Conservation (phyloP, 495 filamentous ascomycete genomes). For the Penicillium macrosclerotiorum region DNA sequence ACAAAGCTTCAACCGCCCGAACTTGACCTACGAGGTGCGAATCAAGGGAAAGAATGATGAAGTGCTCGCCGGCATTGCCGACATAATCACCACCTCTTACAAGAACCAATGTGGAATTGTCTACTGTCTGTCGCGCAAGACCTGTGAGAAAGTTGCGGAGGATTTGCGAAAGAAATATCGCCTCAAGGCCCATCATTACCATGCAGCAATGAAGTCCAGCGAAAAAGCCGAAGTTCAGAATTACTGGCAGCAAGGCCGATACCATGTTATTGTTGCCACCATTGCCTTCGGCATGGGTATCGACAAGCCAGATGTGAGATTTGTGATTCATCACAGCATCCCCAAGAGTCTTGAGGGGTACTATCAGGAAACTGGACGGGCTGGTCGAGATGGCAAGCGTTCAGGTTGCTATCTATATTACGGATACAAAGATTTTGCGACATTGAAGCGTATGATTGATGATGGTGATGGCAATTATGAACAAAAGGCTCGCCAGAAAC, state of each 20-base stretch:
- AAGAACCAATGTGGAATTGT: slow-evolving; percentile 80
- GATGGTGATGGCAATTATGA: slow-evolving; percentile 68
- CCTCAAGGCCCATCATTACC: slow-evolving; percentile 80
- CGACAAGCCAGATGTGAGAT: slow-evolving; percentile 93
- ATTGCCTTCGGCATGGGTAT: slow-evolving; percentile 99
- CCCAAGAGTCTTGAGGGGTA: slow-evolving; percentile 98
- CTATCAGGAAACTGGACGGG: slow-evolving; percentile 95
- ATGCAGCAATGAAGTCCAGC: slow-evolving; percentile 67
- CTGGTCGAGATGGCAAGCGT: slow-evolving; percentile 82
- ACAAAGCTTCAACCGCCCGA: slow-evolving; percentile 93
- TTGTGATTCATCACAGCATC: slow-evolving; percentile 87
- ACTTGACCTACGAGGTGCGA: slow-evolving; percentile 81
- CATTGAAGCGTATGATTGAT: slow-evolving; percentile 71
- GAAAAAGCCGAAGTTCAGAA: slow-evolving; percentile 68
- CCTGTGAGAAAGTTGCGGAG: slow-evolving; percentile 75
- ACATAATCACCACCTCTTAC: slow-evolving; percentile 66
- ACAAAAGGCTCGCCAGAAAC: slow-evolving; percentile 76
- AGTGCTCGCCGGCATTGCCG: slow-evolving; percentile 63
- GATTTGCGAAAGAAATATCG: slow-evolving; percentile 57
- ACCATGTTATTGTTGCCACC: slow-evolving; percentile 94
- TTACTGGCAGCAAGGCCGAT: slow-evolving; percentile 74
- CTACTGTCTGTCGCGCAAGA: slow-evolving; percentile 84
- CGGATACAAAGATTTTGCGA: slow-evolving; percentile 66
- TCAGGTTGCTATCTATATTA: slow-evolving; percentile 93
- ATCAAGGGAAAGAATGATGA: slow-evolving; percentile 54